A percentile compares a stretch with the other conserved stretches of the same genome.
These are phyloP conservation scores for Chamaecyparis obtusa DNA, from an alignment of 75 land plant species.

Conservation along the genomic window DNA sequence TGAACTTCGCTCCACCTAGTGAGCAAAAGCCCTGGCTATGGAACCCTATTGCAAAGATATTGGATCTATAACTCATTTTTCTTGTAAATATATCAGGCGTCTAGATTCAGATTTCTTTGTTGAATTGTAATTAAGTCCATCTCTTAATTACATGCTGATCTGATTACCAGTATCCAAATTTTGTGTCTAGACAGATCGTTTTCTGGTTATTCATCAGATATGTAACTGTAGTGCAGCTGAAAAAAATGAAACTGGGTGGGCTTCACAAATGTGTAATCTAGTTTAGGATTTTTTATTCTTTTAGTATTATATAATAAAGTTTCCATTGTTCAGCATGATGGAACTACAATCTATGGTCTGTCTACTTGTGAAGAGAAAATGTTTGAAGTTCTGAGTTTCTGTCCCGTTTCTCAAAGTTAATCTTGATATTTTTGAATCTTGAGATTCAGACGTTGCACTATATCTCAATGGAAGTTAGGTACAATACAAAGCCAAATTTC, in stretches of 20 bases:
- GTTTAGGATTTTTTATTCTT: slow-evolving; percentile 8
- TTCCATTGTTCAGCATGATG: not conserved
- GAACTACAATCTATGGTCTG: not conserved
- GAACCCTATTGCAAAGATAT: slow-evolving; percentile 63
- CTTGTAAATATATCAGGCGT: not conserved
- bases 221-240: not conserved
- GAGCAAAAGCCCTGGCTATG: slow-evolving; percentile 73
- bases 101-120: not conserved
- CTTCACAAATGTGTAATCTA: not conserved
- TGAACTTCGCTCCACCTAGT: slow-evolving; percentile 59
- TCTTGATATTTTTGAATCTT: not conserved
- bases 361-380: not conserved
- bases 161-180: not conserved
- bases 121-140: slow-evolving; percentile 9
- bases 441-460: not conserved
- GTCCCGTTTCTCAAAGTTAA: not conserved
- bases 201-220: not conserved
- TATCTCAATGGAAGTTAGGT: not conserved
- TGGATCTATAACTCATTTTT: slow-evolving; percentile 35
- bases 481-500: not conserved
- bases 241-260: not conserved
- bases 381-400: not conserved
- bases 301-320: not conserved
- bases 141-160: slow-evolving; percentile 11
- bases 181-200: slow-evolving; percentile 4